phyloP scores from a whole-genome alignment of 495 filamentous ascomycete species.

The Annulohypoxylon bovei region DNA sequence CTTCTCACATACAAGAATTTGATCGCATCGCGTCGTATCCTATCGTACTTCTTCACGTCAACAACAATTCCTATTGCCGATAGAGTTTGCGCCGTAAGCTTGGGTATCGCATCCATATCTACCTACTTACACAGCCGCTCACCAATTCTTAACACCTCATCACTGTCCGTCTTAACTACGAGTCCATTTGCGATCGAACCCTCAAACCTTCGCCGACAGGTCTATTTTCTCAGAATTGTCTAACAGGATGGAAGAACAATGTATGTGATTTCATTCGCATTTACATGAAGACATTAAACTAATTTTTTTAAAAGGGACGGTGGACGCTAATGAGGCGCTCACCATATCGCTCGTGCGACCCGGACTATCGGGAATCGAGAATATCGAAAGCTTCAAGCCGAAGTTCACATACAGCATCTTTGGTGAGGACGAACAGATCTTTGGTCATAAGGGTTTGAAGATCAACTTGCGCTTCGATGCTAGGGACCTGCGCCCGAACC shows the following conservation, averaged over 20 bases:
- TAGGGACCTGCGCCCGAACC: conserved; percentile 79
- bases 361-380: conserved; percentile 62
- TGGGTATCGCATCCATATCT: too few species aligned
- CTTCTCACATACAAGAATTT: background rate
- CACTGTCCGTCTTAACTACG: too few species aligned
- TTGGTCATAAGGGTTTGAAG: conserved; percentile 83
- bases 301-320: conserved; percentile 67
- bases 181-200: too few species aligned
- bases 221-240: background rate
- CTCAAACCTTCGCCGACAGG: background rate
- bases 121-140: too few species aligned
- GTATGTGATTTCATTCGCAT: conserved; percentile 48
- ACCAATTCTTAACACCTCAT: too few species aligned
- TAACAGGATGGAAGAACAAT: conserved; percentile 57
- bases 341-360: conserved; percentile 74
- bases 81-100: background rate
- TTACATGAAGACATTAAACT: conserved; percentile 14
- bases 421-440: conserved; percentile 87
- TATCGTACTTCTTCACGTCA: background rate
- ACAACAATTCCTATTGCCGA: background rate
- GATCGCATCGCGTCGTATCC: background rate
- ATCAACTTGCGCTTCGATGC: conserved; percentile 82
- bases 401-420: conserved; percentile 92
- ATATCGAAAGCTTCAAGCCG: conserved; percentile 77
- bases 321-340: conserved; percentile 77